Evolutionary conservation across 768 basidiomycete species (phyloP), one percentile per base, ranked within the genome.

Genomic region (Mycena maculata): DNA sequence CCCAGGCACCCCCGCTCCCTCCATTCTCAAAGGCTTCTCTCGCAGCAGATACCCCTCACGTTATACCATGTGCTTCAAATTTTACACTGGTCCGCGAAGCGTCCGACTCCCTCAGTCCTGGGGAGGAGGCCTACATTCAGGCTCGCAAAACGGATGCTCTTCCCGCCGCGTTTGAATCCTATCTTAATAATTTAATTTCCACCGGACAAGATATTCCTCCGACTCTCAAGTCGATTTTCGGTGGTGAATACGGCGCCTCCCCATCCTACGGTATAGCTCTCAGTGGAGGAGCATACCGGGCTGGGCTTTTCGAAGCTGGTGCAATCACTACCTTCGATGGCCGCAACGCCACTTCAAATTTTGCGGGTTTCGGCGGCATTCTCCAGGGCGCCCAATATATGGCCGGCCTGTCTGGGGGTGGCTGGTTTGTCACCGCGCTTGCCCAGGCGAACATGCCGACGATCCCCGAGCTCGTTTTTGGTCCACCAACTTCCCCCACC

Each of bases 211-310:
- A 72, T 13, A 73, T 81, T 0, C 81, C 83, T 3, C 38, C 60
- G 3, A 83, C 84, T n/a, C 76, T 82, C 10, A 69, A 74, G 18
- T 53, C 59, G 31, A 80, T 84, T 47, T 73, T 77, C 58, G 31
- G 54, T 25, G 72, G 66, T 42, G 11, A 63, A 22, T 52, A 28
- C 16, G 63, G 57, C 22, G 67, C 75, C 15, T 72, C 73, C 0
- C 84, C 83, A 2, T 78, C 71, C 8, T 72, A 86, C 9, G 85
- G 81, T 0, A 82, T 88, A 62, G 87, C 87, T 0, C 75, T 83
- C 25, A 85, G 84, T 36, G 89, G 89, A 16, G 89, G 89, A 6
- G 84, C 87, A 0, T 83, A 85, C 56, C 76, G 88, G 18, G 89
- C 89, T 0, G 85, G 84, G 4, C 77, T 86, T 3, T 85, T 83